Conservation (phyloP, 495 filamentous ascomycete species). For the Hypoxylon trugodes region DNA sequence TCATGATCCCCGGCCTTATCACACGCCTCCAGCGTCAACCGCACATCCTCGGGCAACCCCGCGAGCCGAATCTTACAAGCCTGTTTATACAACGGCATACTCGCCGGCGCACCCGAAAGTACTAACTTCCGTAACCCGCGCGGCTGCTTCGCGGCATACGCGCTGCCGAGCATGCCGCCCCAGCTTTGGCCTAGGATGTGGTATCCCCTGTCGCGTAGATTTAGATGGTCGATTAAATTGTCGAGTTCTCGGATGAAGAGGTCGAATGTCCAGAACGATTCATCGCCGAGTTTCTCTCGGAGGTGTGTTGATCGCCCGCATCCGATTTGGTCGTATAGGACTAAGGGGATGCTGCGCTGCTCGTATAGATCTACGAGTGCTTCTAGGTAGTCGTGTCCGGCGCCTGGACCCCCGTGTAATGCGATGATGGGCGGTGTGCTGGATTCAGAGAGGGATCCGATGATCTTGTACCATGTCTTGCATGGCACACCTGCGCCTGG, state of each 20-base stretch:
- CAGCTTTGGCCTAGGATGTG: slow-evolving; percentile 60
- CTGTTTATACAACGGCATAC: slow-evolving; percentile 33
- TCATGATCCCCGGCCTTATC: slow-evolving; percentile 19
- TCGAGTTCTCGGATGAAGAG: slow-evolving; percentile 60
- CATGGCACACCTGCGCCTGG: slow-evolving; percentile 44
- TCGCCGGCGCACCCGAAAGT: slow-evolving; percentile 28
- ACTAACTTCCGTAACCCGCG: slow-evolving; percentile 25
- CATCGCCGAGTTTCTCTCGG: slow-evolving; percentile 49
- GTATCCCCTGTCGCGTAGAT: slow-evolving; percentile 45
- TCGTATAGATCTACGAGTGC: slow-evolving; percentile 46
- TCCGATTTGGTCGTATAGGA: slow-evolving; percentile 63
- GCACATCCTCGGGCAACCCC: slow-evolving; percentile 23
- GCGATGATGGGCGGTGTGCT: slow-evolving; percentile 8
- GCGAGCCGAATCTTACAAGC: slow-evolving; percentile 9
- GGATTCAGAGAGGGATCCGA: slow-evolving; percentile 4
- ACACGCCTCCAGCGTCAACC: slow-evolving; percentile 1
- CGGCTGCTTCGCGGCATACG: slow-evolving; percentile 40
- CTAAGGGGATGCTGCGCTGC: slow-evolving; percentile 46
- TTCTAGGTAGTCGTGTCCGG: slow-evolving; percentile 52
- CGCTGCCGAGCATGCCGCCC: slow-evolving; percentile 60
- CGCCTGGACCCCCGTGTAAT: slow-evolving; percentile 59
- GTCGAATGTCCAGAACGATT: slow-evolving; percentile 55
- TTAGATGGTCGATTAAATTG: slow-evolving; percentile 53
- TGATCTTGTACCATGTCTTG: slow-evolving; percentile 52
- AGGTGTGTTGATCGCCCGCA: slow-evolving; percentile 58